Evolutionary conservation across 1,284 basidiomycete species (phyloP).

Genomic region (Cryptococcus sp.): DNA sequence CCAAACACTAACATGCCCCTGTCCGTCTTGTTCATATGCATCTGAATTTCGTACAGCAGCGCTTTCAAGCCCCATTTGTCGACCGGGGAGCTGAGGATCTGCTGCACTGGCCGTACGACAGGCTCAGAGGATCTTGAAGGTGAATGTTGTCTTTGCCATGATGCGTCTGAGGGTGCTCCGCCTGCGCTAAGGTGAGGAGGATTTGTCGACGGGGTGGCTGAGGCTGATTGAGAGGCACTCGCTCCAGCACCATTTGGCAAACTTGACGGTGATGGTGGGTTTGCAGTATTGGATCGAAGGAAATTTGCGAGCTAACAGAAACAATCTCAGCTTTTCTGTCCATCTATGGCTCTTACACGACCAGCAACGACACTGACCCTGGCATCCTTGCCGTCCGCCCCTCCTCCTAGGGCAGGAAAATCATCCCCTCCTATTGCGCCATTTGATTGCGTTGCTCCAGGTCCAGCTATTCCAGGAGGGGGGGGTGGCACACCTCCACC

Average conservation of each 20-base stretch:
- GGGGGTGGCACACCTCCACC: constrained; percentile 41
- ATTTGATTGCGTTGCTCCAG: constrained; percentile 18
- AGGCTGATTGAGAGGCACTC: constrained; percentile 34
- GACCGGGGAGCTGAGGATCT: constrained; percentile 88
- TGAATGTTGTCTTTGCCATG: constrained; percentile 35
- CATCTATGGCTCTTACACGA: not conserved
- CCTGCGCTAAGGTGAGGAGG: constrained; percentile 23
- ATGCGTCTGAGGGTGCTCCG: constrained; percentile 30
- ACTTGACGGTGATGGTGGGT: constrained; percentile 26
- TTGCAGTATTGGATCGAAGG: constrained; percentile 22
- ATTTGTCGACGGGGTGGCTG: constrained; percentile 39
- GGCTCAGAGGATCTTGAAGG: constrained; percentile 50
- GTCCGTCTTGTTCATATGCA: constrained; percentile 75
- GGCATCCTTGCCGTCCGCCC: constrained; percentile 32
- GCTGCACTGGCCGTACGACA: constrained; percentile 88
- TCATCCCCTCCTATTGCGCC: constrained; percentile 36
- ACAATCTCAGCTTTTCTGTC: constrained; percentile 1
- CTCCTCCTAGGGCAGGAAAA: constrained; percentile 47
- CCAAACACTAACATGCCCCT: constrained; percentile 83
- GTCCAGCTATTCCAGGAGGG: constrained; percentile 49
- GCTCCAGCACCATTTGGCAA: constrained; percentile 29
- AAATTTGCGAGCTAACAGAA: constrained; percentile 33
- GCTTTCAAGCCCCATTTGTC: constrained; percentile 94
- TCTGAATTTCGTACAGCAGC: constrained; percentile 84
- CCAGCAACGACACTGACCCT: constrained; percentile 19